Evolutionary conservation across 768 basidiomycete species (phyloP).

Genomic region (Tricholoma terreum): DNA sequence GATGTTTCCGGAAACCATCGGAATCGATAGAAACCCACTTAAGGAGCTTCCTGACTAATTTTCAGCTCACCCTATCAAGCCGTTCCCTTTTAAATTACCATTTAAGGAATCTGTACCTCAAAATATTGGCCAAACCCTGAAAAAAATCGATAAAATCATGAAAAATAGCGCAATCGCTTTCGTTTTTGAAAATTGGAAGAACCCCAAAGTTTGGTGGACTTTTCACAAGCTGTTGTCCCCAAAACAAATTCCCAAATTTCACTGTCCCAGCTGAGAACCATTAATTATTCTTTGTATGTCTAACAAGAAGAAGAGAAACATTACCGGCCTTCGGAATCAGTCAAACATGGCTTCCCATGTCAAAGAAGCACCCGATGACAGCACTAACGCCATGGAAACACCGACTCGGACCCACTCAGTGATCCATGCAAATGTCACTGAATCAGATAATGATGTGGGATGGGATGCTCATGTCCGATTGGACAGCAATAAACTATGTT

Average conservation of each 20-base stretch:
- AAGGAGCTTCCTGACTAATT: background rate
- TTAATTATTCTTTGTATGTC: background rate
- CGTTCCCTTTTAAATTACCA: background rate
- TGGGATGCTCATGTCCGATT: background rate
- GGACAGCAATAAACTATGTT: background rate
- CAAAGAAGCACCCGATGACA: background rate
- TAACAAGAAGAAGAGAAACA: background rate
- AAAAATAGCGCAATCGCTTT: slow-evolving; percentile 5
- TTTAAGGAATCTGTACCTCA: background rate
- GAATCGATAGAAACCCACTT: too few species aligned
- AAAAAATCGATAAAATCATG: slow-evolving; percentile 6
- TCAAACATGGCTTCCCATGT: background rate
- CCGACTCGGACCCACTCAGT: too few species aligned
- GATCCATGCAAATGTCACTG: too few species aligned
- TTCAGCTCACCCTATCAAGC: background rate
- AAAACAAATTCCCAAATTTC: too few species aligned
- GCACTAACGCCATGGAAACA: too few species aligned
- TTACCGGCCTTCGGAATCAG: background rate
- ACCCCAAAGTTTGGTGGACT: too few species aligned
- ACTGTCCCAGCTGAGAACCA: too few species aligned
- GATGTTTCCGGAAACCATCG: too few species aligned
- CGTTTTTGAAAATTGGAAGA: background rate
- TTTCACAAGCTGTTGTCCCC: too few species aligned
- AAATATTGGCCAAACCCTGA: slow-evolving; percentile 3
- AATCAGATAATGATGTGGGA: background rate